A percentile compares a stretch with the other conserved stretches of the same genome.
phyloP scores from a whole-genome alignment of 202 grass and related monocot species.

The Elaeis oleifera region DNA sequence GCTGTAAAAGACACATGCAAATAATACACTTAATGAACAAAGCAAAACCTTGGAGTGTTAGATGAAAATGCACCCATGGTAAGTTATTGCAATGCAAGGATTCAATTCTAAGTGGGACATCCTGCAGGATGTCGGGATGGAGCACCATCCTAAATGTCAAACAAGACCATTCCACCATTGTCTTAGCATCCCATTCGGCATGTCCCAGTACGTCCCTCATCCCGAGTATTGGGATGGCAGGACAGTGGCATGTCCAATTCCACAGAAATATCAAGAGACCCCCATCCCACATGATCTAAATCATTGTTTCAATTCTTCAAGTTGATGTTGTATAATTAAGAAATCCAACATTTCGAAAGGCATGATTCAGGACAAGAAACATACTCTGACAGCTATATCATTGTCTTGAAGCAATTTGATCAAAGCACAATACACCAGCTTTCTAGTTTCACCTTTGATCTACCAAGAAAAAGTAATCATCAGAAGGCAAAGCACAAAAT shows the following conservation, averaged over 20 bases:
- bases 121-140: too few relatives aligned
- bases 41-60: constrained; percentile 5
- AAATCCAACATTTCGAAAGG: background rate
- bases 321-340: background rate
- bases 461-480: constrained; percentile 36
- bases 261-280: too few relatives aligned
- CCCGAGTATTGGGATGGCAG: too few relatives aligned
- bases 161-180: too few relatives aligned
- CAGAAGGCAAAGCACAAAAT: constrained; percentile 16
- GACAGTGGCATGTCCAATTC: too few relatives aligned
- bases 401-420: constrained; percentile 81
- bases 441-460: constrained; percentile 92
- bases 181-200: too few relatives aligned
- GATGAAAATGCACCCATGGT: too few relatives aligned
- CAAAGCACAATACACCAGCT: constrained; percentile 79
- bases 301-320: background rate
- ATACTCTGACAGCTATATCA: constrained; percentile 85
- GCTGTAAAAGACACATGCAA: constrained; percentile 46
- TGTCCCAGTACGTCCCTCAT: too few relatives aligned
- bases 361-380: constrained; percentile 21
- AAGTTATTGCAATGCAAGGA: too few relatives aligned
- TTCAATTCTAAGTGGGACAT: too few relatives aligned
- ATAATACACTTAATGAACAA: constrained; percentile 26
- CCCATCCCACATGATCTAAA: too few relatives aligned
- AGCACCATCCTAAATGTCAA: too few relatives aligned